Evolutionary conservation across 768 basidiomycete species (phyloP), one percentile per base, ranked within the genome.

Genomic region (Pleurotus djamor): DNA sequence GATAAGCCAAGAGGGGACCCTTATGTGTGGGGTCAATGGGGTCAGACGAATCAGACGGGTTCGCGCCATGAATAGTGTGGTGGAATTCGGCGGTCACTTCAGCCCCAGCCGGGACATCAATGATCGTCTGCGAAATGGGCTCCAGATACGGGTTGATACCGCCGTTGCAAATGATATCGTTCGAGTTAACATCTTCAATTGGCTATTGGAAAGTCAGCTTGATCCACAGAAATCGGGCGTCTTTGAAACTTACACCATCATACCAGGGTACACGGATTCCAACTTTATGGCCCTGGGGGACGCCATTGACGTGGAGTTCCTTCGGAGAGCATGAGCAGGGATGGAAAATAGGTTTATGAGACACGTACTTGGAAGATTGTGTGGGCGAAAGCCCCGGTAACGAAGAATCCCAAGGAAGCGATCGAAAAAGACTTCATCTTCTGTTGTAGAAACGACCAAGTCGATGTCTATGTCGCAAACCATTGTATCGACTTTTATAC

Each of bases 131-230:
- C 4, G 80, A 82, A 12, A 83, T 66, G 7, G 81, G 82, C 59
- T 73, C 70, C 52, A 76, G 75, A 67, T 81, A 83, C 3, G 81
- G 82, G 66, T 83, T 84, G 63, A 82, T 81, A 10, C 82, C 83
- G 21, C 83, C 82, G 52, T 86, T 86, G 76, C 84, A 85, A 59
- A 84, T 85, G 44, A 79, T 56, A 63, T 79, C 79, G 68, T 82
- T 82, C 0, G 81, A 82, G 5, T 76, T 82, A 10, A 85, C 82
- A 64, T 85, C 80, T 14, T 68, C 82, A 59, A 87, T 83, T 13
- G 83, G 83, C 83, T 84, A 55, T 21, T 56, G 9, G 51, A 35
- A 28, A n/a, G 7, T 12, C 17, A 48, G 44, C 21, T 54, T 49
- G 35, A 41, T 49, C n/a, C 7, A n/a, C 17, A 37, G 8, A 56